Evolutionary conservation across 306 rosid species (phyloP), one percentile per base, ranked within the genome.

Genomic region (Quercus wislizeni): DNA sequence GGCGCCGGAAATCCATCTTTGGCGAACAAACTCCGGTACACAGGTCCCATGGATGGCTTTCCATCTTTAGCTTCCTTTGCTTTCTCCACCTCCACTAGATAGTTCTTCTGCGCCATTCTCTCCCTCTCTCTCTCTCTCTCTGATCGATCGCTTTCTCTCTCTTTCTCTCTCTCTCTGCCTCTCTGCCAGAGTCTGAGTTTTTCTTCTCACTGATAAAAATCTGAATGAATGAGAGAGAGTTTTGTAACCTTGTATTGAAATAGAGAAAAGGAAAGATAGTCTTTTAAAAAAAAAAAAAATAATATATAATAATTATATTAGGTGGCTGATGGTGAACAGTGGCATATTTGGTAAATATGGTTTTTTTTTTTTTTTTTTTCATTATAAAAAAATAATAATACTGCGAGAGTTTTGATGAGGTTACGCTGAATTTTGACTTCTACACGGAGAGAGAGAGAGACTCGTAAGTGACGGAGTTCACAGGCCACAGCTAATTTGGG

Each of bases 1-100:
- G 96, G 91, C 55, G 91, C 30, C 11, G 99, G 97, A 56, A 90
- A 92, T 11, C 98, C 98, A 81, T 93, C 88, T 76, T 91, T 93
- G 2, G 99, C 94, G 75, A 91, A 91, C 57, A 87, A 51, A 83
- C 98, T 93, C 56, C 99, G 92, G 23, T 95, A 92, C 4, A 87
- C 96, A 13, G 98, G 92, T 17, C 99, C 99, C 3, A 80, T 33
- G 1, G 99, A 90, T 1, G 96, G 97, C 52, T 72, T 84, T 4
- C 88, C 94, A 1, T 73, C 86, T n/a, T 56, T 68, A 4, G 92
- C 93, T 5, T 74, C 89, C 85, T 85, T 89, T 0, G 89, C 89
- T 77, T 89, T 85, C 84, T 91, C 99, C 3, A 92, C 92, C 82
- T 92, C 93, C 5, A 93, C 4, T 55, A 90, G 76, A 79, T 74